These are phyloP conservation scores for Myxozyma mucilagina DNA, from an alignment of 805 yeast species.

Conservation along the genomic window DNA sequence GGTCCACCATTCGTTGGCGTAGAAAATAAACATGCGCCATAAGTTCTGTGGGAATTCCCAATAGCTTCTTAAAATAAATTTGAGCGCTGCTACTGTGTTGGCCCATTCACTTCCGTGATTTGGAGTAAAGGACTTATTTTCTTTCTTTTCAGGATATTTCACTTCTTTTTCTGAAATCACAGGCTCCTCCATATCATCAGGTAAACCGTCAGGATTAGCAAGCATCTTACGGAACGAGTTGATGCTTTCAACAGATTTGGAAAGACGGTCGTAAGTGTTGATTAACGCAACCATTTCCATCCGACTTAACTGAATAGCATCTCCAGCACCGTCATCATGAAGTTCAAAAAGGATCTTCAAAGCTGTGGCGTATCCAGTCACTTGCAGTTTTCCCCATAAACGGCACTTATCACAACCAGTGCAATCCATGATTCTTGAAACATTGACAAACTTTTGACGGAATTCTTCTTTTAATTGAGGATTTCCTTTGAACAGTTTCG, in stretches of 20 bases:
- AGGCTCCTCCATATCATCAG: constrained; percentile 43
- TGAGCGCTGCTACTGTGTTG: constrained; percentile 59
- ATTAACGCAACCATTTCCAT: constrained; percentile 87
- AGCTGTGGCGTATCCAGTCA: constrained; percentile 97
- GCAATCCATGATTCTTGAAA: constrained; percentile 93
- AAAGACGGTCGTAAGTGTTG: constrained; percentile 88
- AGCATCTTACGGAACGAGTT: constrained; percentile 52
- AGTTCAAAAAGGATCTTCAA: constrained; percentile 84
- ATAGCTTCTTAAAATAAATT: constrained; percentile 67
- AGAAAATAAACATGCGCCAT: constrained; percentile 51
- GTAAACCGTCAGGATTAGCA: constrained; percentile 15
- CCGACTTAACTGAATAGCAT: constrained; percentile 61
- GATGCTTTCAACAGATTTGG: constrained; percentile 78
- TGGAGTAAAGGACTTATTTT: constrained; percentile 5
- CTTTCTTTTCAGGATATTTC: not conserved
- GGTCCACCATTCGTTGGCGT: constrained; percentile 67
- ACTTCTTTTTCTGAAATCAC: constrained; percentile 9
- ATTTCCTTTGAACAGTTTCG: constrained; percentile 48
- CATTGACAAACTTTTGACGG: constrained; percentile 80
- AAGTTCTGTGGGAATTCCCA: constrained; percentile 65
- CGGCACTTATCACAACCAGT: constrained; percentile 98
- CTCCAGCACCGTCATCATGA: constrained; percentile 49
- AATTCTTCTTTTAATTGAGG: constrained; percentile 75
- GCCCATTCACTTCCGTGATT: constrained; percentile 50
- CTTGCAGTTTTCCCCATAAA: constrained; percentile 97